Conservation (phyloP, 495 filamentous ascomycete genomes). For the Neurospora sp. region DNA sequence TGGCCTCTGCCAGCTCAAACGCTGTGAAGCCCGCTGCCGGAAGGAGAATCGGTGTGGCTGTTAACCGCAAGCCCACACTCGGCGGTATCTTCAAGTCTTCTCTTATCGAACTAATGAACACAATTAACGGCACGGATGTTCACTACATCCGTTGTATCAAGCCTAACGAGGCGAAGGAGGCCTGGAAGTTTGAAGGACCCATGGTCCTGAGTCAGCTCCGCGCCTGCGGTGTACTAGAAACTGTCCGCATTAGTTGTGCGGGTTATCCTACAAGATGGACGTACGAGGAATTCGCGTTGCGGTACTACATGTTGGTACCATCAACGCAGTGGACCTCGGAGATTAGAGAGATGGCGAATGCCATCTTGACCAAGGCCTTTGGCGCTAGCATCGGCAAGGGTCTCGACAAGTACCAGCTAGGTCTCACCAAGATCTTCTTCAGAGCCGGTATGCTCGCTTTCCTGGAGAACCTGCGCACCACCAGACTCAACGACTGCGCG, state of each 20-base stretch:
- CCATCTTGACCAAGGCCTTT: conserved; percentile 83
- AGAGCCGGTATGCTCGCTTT: conserved; percentile 97
- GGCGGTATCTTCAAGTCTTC: conserved; percentile 98
- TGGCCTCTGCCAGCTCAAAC: conserved; percentile 53
- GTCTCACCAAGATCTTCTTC: conserved; percentile 98
- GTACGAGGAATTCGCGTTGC: conserved; percentile 94
- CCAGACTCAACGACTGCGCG: conserved; percentile 82
- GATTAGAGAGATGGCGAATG: conserved; percentile 85
- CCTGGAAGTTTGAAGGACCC: conserved; percentile 97
- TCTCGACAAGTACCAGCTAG: conserved; percentile 90
- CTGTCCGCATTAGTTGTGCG: conserved; percentile 93
- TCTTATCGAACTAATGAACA: conserved; percentile 94
- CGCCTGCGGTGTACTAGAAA: conserved; percentile 98
- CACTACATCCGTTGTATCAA: conserved; percentile 99
- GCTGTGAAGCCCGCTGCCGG: conserved; percentile 62
- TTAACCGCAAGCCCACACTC: conserved; percentile 91
- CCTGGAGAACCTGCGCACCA: conserved; percentile 86
- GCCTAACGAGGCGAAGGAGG: conserved; percentile 91
- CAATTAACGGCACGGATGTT: conserved; percentile 94
- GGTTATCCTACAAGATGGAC: conserved; percentile 98
- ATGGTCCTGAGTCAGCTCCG: conserved; percentile 98
- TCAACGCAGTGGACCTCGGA: conserved; percentile 87
- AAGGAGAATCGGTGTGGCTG: conserved; percentile 78
- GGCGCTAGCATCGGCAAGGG: conserved; percentile 66
- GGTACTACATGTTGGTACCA: conserved; percentile 97